Evolutionary conservation across 257 asterid genomes (phyloP).

Genomic region (Forsythia suspensa): DNA sequence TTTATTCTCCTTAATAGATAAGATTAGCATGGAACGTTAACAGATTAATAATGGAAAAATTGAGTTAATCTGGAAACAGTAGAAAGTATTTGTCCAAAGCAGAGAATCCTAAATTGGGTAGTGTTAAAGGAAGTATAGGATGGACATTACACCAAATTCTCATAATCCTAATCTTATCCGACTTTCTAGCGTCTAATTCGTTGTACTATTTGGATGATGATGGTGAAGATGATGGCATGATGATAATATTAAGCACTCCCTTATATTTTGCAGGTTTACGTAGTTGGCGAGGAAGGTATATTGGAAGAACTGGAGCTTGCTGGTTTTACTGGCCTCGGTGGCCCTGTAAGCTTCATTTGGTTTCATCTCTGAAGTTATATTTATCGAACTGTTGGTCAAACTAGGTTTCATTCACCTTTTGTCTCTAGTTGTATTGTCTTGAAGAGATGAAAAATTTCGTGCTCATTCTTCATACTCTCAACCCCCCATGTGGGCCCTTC

Average conservation of each 20-base stretch:
- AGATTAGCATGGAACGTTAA: not conserved
- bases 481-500: not conserved
- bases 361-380: not conserved
- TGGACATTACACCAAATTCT: conserved; percentile 11
- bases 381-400: not conserved
- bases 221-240: conserved; percentile 7
- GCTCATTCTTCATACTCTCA: not conserved
- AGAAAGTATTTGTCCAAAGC: not conserved
- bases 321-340: conserved; percentile 81
- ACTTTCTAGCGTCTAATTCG: conserved; percentile 1
- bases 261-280: conserved; percentile 71
- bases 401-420: not conserved
- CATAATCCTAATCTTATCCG: not conserved
- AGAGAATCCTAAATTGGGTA: conserved; percentile 10
- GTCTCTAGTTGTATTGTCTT: not conserved
- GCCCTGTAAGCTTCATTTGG: conserved; percentile 66
- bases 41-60: not conserved
- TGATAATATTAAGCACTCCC: conserved; percentile 11
- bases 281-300: conserved; percentile 92
- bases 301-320: conserved; percentile 76
- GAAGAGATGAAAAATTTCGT: not conserved
- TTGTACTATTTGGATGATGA: not conserved
- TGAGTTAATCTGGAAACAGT: not conserved
- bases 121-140: not conserved
- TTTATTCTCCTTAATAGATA: not conserved